Evolutionary conservation across 768 basidiomycete genomes (phyloP), one percentile per base, ranked within the genome.

Genomic region (Cubamyces sp.): DNA sequence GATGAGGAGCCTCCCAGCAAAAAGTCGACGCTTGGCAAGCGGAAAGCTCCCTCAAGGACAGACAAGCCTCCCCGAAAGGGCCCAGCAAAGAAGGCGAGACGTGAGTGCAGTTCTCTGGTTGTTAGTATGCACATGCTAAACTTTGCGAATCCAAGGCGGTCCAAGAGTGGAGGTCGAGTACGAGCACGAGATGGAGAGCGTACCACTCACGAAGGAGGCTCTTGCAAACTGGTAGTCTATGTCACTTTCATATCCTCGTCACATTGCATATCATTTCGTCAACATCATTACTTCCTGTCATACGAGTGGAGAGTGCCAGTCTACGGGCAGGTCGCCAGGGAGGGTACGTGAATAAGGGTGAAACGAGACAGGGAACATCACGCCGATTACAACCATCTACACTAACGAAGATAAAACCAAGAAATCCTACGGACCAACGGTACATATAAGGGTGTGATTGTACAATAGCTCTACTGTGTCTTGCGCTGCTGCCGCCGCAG

Each of bases 151-250:
- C 62, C 11, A 73, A 88, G 88, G 81, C 69, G 91, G 87, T 19
- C 89, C 94, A 15, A 81, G 88, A 66, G 89, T 98, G 70, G 93
- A 98, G 73, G 89, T 98, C 69, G 96, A 98, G 75, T 97, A 97
- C 85, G 96, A 98, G 74, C 86, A 92, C 73, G 96, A 97, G 77
- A 81, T 90, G 75, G 93, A 90, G 71, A 87, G 64, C 30, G 64
- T 66, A 46, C 73, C 73, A 15, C 70, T 74, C 47, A 71, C 73
- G 25, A 72, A 71, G 59, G 69, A 71, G 52, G 61, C 64, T 18
- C 42, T 73, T 12, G 68, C 67, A 7, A 69, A 63, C 42, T 74
- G 73, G 73, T 74, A 66, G 51, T 39, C 21, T 6, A 19, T 50
- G 21, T 47, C 43, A 19, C 25, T 19, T 18, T 6, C 14, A 18